These are phyloP conservation scores for Kappamyces sp. DNA, from an alignment of 192 early-diverging fungal genomes.

Conservation along the genomic window DNA sequence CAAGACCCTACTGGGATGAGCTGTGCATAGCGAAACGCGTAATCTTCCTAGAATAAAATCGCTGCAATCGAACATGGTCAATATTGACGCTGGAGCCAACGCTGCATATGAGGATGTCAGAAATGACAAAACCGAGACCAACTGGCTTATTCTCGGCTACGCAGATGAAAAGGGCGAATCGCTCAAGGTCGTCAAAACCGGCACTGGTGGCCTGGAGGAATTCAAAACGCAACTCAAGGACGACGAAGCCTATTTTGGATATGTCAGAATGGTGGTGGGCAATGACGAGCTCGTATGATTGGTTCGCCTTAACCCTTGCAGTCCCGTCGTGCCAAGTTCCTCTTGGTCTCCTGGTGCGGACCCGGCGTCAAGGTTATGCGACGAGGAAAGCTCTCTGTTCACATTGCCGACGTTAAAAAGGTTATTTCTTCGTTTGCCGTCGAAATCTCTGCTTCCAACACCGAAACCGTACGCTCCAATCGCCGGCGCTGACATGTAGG, in stretches of 20 bases:
- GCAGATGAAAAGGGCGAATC: slow-evolving; percentile 39
- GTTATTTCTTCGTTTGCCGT: slow-evolving; percentile 63
- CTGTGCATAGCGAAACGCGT: no score
- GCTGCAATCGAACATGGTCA: slow-evolving; percentile 21
- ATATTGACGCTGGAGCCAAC: slow-evolving; percentile 25
- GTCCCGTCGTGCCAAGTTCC: slow-evolving; percentile 59
- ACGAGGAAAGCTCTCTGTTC: slow-evolving; percentile 69
- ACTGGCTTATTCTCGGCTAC: slow-evolving; percentile 59
- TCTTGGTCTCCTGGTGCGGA: slow-evolving; percentile 66
- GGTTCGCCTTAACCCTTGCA: slow-evolving; percentile 18
- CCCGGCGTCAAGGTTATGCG: slow-evolving; percentile 66
- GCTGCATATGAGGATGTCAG: slow-evolving; percentile 50
- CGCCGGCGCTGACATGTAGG: slow-evolving; percentile 25
- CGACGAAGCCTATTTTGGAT: slow-evolving; percentile 73
- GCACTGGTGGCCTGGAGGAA: slow-evolving; percentile 58
- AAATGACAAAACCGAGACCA: slow-evolving; percentile 45
- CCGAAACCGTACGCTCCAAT: background rate
- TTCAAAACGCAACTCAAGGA: slow-evolving; percentile 50
- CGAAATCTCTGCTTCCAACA: slow-evolving; percentile 55
- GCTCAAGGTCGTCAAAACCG: slow-evolving; percentile 35
- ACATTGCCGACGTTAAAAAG: slow-evolving; percentile 72
- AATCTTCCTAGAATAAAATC: background rate
- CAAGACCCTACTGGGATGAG: background rate
- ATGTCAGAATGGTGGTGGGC: slow-evolving; percentile 58
- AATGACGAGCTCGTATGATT: slow-evolving; percentile 46